Evolutionary conservation across 495 filamentous ascomycete species (phyloP).

Genomic region (Trichoderma virens): DNA sequence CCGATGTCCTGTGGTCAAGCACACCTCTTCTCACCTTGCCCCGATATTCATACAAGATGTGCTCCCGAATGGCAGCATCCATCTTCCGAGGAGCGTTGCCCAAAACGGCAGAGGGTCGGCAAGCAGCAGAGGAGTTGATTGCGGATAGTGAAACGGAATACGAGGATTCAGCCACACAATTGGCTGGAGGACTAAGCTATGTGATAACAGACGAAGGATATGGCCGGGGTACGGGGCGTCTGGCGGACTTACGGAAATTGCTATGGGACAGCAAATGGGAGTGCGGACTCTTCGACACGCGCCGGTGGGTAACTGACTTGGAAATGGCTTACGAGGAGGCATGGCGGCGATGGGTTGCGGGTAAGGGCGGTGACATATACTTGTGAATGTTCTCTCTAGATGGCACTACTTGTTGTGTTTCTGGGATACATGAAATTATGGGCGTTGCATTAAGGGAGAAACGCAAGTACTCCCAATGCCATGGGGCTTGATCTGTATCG

Average conservation of each 20-base stretch:
- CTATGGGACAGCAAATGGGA: constrained; percentile 75
- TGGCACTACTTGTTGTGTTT: neutral
- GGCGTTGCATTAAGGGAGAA: neutral
- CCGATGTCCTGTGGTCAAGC: constrained; percentile 91
- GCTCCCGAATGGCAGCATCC: constrained; percentile 91
- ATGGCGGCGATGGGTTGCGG: constrained; percentile 80
- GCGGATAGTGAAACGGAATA: constrained; percentile 71
- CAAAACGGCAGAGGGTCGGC: constrained; percentile 53
- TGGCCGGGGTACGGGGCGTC: constrained; percentile 55
- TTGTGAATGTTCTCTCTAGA: constrained; percentile 25
- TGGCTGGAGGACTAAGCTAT: constrained; percentile 65
- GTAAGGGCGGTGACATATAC: constrained; percentile 86
- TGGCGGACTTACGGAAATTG: constrained; percentile 69
- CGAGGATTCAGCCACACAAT: constrained; percentile 66
- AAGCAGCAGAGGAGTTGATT: constrained; percentile 67
- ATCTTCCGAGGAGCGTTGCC: constrained; percentile 88
- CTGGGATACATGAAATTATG: neutral
- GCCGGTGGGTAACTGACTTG: constrained; percentile 84
- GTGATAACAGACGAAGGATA: constrained; percentile 31
- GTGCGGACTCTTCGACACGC: constrained; percentile 85
- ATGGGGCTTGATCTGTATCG: neutral
- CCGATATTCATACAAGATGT: constrained; percentile 98
- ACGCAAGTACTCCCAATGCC: neutral
- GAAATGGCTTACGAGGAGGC: constrained; percentile 83
- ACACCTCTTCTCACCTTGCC: constrained; percentile 91